Evolutionary conservation across 2,329 filamentous ascomycete species (phyloP).

Genomic region (Hymenoscyphus repandus): DNA sequence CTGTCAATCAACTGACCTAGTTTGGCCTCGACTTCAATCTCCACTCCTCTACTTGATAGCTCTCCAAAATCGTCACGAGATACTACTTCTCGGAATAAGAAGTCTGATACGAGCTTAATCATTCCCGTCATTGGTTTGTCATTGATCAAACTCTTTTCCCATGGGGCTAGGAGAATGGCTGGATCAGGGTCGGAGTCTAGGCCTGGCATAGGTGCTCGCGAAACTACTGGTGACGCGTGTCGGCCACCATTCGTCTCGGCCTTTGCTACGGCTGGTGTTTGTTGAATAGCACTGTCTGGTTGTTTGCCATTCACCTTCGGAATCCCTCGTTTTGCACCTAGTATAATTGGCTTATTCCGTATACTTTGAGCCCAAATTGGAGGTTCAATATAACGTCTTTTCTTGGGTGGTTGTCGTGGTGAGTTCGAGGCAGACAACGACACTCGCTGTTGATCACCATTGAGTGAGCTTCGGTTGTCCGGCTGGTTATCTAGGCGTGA

Average conservation of each 20-base stretch:
- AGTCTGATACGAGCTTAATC: conserved; percentile 73
- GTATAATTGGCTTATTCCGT: conserved; percentile 9
- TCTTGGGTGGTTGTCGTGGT: conserved; percentile 39
- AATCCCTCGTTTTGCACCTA: conserved; percentile 24
- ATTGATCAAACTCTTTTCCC: conserved; percentile 66
- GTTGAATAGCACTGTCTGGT: conserved; percentile 9
- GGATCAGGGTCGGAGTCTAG: conserved; percentile 11
- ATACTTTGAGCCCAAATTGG: conserved; percentile 41
- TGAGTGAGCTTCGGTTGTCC: conserved; percentile 17
- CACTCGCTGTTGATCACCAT: conserved; percentile 18
- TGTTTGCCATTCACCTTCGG: conserved; percentile 27
- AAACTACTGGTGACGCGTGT: conserved; percentile 13
- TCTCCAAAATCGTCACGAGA: conserved; percentile 60
- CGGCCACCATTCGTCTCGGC: conserved; percentile 25
- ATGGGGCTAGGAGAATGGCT: conserved; percentile 42
- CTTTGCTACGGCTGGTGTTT: conserved; percentile 15
- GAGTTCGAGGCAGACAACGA: conserved; percentile 15
- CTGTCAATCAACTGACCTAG: conserved; percentile 75
- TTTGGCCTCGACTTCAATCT: conserved; percentile 93
- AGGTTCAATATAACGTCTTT: conserved; percentile 46
- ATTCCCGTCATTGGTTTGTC: conserved; percentile 68
- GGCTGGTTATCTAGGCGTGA: conserved; percentile 12
- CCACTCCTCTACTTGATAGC: conserved; percentile 57
- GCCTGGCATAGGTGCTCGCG: conserved; percentile 6
- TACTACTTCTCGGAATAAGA: conserved; percentile 68